Base-by-base conservation (phyloP, 1,284 basidiomycete species). In the Caloboletus inedulis region DNA sequence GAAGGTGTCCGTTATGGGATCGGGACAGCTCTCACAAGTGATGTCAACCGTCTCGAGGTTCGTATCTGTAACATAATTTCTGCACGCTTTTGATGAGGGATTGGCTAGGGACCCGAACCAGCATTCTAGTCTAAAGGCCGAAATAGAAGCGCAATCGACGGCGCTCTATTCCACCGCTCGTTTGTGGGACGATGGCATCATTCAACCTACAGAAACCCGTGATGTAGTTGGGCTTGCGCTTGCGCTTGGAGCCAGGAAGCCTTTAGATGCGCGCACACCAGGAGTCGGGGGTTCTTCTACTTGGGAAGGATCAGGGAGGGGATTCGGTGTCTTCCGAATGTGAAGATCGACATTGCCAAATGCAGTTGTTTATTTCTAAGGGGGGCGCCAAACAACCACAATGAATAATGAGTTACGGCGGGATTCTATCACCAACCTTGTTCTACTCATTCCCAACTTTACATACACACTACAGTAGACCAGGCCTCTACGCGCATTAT, bases 1-100 rank as follows among this genome's bases (percentile, higher is more conserved):
- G 29, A 94, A 90, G 69, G 88, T 97, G 3, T 91, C 88, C n/a
- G 94, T 98, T 41, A 98, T 98, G 95, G 94, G 95, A 40, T 91
- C 91, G 3, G 90, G 87, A 40, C 94, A 97, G 68, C 81, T 98
- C 21, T 91, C 89, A 10, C 85, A 89, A 65, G 94, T 98, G 47
- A 98, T 98, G 94, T 77, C 87, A 27, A 84, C 84, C 1, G 93
- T 98, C 14, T 93, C 91, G 29, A 88, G 82, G 89, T 90, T 65
- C 25, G 78, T 68, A 51, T 39, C 34, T 36, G 47, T 33, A 43
- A 34, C 44, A 12, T 42, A 25, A 14, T 18, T 52, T 30, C 33
- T 3, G 14, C 14, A 16, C 23, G 23, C 33, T 45, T 25, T 39
- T 60, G 35, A 36, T 42, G 51, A 46, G 35, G 33, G 21, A 23